These are phyloP conservation scores for Yamadazyma pseudoaaseri DNA, from an alignment of 1,139 yeast species.

Conservation along the genomic window DNA sequence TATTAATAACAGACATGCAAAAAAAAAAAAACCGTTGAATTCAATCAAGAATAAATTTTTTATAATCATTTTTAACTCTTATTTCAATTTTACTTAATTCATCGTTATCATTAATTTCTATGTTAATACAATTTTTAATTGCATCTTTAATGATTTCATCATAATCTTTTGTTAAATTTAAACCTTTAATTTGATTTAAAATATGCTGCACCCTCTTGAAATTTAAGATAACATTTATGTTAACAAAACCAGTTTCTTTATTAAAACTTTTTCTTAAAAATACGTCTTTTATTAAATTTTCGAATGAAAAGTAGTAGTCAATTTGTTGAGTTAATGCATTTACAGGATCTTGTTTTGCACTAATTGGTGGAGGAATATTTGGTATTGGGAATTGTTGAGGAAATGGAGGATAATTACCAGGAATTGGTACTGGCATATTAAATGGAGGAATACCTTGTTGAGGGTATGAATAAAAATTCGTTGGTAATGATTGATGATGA, in stretches of 20 bases:
- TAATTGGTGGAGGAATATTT: constrained; percentile 48
- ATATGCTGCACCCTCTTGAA: constrained; percentile 72
- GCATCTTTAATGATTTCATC: constrained; percentile 31
- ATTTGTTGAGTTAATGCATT: constrained; percentile 62
- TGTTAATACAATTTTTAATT: constrained; percentile 36
- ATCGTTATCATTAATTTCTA: constrained; percentile 33
- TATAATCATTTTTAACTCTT: constrained; percentile 41
- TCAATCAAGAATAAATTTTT: constrained; percentile 40
- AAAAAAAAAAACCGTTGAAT: constrained; percentile 8
- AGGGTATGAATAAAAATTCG: constrained; percentile 12
- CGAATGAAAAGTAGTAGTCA: constrained; percentile 86
- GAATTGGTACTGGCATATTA: constrained; percentile 6
- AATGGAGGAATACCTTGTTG: constrained; percentile 7
- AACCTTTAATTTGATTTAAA: constrained; percentile 39
- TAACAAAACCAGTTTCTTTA: constrained; percentile 61
- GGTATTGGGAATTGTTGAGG: constrained; percentile 11
- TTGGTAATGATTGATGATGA: constrained; percentile 15
- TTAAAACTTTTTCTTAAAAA: constrained; percentile 80
- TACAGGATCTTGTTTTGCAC: constrained; percentile 48
- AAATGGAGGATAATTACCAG: constrained; percentile 9
- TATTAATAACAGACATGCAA: constrained; percentile 5
- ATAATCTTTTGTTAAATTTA: constrained; percentile 24
- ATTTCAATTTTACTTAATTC: constrained; percentile 32
- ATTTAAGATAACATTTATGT: constrained; percentile 58
- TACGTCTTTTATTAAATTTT: constrained; percentile 80